Conservation (phyloP, 495 filamentous ascomycete genomes). For the Penicillium lagena region DNA sequence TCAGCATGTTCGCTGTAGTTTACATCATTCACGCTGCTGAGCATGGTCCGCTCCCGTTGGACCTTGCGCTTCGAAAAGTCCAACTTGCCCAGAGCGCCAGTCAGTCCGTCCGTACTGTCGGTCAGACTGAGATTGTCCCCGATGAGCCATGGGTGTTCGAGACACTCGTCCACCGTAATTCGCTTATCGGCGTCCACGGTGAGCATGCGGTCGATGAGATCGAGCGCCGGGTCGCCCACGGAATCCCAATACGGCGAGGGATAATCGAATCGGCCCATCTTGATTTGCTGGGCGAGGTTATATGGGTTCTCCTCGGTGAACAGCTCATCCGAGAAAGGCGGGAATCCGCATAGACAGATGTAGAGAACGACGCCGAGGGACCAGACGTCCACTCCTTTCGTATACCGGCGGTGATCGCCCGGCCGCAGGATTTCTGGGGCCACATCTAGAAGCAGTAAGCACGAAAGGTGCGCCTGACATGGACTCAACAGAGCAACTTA, state of each 20-base stretch:
- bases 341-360: conserved; percentile 97
- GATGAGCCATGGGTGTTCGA: conserved; percentile 87
- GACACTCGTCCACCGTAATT: conserved; percentile 82
- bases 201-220: conserved; percentile 94
- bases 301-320: conserved; percentile 72
- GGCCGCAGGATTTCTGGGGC: conserved; percentile 91
- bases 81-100: conserved; percentile 70
- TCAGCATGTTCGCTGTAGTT: conserved; percentile 57
- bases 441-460: conserved; percentile 57
- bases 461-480: background rate
- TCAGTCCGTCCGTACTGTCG: conserved; percentile 92
- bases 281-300: conserved; percentile 85
- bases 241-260: conserved; percentile 97
- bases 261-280: conserved; percentile 82
- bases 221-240: conserved; percentile 81
- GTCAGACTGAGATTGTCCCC: conserved; percentile 38
- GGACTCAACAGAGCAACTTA: conserved; percentile 28
- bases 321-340: conserved; percentile 93
- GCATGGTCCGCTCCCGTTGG: conserved; percentile 73
- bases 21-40: conserved; percentile 76
- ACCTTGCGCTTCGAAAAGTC: conserved; percentile 81
- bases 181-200: conserved; percentile 76
- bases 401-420: conserved; percentile 74
- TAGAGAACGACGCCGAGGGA: conserved; percentile 97
- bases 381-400: conserved; percentile 94